Evolutionary conservation across 2,329 filamentous ascomycete species (phyloP).

Genomic region (Xylariaceae sp.): DNA sequence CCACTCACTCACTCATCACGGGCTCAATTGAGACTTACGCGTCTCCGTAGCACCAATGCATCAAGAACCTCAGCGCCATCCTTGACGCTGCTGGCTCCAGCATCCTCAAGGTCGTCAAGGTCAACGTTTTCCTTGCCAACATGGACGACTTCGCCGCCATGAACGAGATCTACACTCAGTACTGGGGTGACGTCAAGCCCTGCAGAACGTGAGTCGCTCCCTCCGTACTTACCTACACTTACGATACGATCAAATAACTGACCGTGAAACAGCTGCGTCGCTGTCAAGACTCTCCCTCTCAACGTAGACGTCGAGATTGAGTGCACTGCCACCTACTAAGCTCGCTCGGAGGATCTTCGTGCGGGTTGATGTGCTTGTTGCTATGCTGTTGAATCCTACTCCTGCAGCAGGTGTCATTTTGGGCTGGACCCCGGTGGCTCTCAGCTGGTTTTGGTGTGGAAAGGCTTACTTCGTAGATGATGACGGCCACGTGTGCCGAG

Average conservation of each 20-base stretch:
- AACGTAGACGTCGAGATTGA: slow-evolving; percentile 86
- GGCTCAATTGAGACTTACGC: neutral
- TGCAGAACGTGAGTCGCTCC: slow-evolving; percentile 36
- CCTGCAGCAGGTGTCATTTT: neutral
- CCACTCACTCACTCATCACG: neutral
- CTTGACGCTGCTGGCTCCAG: slow-evolving; percentile 62
- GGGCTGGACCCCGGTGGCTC: neutral
- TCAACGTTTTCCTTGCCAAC: slow-evolving; percentile 65
- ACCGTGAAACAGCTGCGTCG: slow-evolving; percentile 63
- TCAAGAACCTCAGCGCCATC: slow-evolving; percentile 65
- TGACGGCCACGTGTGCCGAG: neutral
- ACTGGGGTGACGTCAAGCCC: slow-evolving; percentile 53
- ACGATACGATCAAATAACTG: neutral
- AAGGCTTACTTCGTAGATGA: neutral
- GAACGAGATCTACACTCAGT: slow-evolving; percentile 68
- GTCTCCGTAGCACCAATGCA: slow-evolving; percentile 49
- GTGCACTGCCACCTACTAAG: slow-evolving; percentile 57
- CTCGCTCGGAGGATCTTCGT: neutral
- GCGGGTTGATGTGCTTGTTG: neutral
- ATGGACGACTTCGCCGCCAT: slow-evolving; percentile 72
- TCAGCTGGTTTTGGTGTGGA: neutral
- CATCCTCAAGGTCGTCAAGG: slow-evolving; percentile 64
- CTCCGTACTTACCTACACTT: neutral
- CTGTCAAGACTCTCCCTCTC: slow-evolving; percentile 83
- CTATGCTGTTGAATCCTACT: neutral